Conservation (phyloP, 805 yeast species). For the Yamadazyma kitorensis region DNA sequence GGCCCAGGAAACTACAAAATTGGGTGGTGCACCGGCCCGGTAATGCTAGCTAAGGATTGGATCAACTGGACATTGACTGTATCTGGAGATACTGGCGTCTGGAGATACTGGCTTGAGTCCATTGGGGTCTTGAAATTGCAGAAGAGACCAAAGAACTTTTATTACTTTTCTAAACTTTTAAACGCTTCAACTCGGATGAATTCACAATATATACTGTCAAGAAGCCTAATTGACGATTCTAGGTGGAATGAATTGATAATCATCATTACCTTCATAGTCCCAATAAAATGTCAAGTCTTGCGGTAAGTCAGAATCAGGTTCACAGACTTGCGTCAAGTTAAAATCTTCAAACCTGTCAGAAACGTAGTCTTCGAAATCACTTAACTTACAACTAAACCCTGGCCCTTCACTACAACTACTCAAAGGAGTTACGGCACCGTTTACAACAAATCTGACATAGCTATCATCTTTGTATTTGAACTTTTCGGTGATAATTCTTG, state of each 20-base stretch:
- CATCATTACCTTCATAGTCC: conserved; percentile 27
- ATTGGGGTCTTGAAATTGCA: no score
- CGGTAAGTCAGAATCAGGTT: conserved; percentile 20
- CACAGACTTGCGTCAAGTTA: conserved; percentile 28
- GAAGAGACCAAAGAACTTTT: no score
- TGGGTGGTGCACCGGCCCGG: no score
- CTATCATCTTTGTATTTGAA: conserved; percentile 23
- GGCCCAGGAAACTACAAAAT: no score
- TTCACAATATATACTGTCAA: no score
- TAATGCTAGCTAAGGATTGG: no score
- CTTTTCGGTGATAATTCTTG: conserved; percentile 38
- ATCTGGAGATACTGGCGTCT: no score
- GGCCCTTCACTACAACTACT: conserved; percentile 36
- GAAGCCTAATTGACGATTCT: conserved; percentile 11
- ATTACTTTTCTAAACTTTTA: no score
- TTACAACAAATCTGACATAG: conserved; percentile 38
- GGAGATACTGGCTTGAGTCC: no score
- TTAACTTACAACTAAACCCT: conserved; percentile 40
- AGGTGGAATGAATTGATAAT: conserved; percentile 13
- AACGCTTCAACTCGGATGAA: no score
- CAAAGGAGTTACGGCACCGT: conserved; percentile 40
- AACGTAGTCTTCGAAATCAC: conserved; percentile 30
- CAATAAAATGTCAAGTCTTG: conserved; percentile 37
- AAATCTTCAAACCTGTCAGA: conserved; percentile 23
- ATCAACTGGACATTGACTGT: no score